Conservation (phyloP, 2,329 filamentous ascomycete genomes). For the Fusarium pseudoanthophilum region DNA sequence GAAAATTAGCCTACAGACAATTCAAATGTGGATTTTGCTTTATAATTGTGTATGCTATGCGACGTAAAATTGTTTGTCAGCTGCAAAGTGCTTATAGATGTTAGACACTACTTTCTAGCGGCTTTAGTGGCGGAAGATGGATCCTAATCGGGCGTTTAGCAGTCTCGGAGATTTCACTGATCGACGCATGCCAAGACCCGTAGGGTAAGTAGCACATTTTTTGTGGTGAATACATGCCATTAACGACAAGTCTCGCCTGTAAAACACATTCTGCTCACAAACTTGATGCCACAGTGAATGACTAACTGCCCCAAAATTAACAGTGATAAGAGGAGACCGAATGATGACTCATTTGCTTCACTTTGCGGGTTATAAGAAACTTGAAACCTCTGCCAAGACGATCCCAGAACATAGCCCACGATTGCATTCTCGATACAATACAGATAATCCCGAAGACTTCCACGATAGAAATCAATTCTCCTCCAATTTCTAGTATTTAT, state of each 20-base stretch:
- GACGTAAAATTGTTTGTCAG: background rate
- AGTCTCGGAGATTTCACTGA: background rate
- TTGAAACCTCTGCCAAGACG: background rate
- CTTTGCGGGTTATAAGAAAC: background rate
- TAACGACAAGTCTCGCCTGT: too few relatives aligned
- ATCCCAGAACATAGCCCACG: accelerated
- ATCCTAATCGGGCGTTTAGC: background rate
- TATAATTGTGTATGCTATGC: background rate
- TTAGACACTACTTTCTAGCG: too few relatives aligned
- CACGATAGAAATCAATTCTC: too few relatives aligned
- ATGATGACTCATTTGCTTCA: background rate
- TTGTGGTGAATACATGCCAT: too few relatives aligned
- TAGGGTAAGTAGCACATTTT: background rate
- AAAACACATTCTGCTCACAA: too few relatives aligned
- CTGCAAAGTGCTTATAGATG: background rate
- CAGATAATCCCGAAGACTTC: too few relatives aligned
- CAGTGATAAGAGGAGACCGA: accelerated
- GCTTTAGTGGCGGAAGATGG: background rate
- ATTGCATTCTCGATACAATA: too few relatives aligned
- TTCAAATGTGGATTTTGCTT: background rate
- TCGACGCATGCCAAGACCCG: background rate
- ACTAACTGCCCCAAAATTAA: too few relatives aligned
- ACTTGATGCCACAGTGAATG: background rate
- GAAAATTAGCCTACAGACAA: accelerated
- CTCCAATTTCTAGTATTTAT: too few relatives aligned